Percentiles rank a stretch among this genome's conserved stretches.
phyloP scores from a whole-genome alignment of 176 grass and related monocot species.

The Zoysia japonica region DNA sequence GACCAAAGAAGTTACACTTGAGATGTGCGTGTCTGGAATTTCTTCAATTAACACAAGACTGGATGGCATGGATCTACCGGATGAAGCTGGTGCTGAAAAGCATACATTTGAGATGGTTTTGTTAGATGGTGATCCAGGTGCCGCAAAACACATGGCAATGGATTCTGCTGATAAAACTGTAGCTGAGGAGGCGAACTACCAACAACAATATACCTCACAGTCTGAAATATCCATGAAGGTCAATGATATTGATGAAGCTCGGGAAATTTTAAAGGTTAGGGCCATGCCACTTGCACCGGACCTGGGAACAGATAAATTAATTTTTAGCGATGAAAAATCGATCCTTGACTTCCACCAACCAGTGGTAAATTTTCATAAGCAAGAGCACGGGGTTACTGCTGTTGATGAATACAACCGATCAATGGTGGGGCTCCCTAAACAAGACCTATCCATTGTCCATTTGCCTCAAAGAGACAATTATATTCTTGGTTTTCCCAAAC shows the following conservation, averaged over 20 bases:
- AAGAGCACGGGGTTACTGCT: background rate
- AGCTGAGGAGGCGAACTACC: slow-evolving; percentile 23
- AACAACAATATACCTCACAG: background rate
- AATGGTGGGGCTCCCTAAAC: background rate
- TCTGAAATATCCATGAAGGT: slow-evolving; percentile 32
- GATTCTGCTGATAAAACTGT: slow-evolving; percentile 12
- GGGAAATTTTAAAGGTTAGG: slow-evolving; percentile 22
- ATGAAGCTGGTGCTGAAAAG: background rate
- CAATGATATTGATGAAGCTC: slow-evolving; percentile 27
- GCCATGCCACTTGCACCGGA: background rate
- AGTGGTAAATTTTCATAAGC: background rate
- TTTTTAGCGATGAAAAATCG: slow-evolving; percentile 15
- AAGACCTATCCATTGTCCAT: slow-evolving; percentile 2
- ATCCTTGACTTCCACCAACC: background rate
- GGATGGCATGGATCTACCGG: background rate
- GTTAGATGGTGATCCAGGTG: background rate
- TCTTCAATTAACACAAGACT: background rate
- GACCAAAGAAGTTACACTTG: background rate
- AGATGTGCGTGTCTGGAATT: background rate
- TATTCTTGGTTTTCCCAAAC: background rate
- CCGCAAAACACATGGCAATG: background rate
- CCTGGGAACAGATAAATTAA: slow-evolving; percentile 14
- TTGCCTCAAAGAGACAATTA: background rate
- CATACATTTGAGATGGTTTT: background rate
- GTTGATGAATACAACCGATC: slow-evolving; percentile 18